Percentiles rank a stretch among this genome's conserved stretches.
phyloP scores from a whole-genome alignment of 257 asterid genomes.

The Solanum pennellii region DNA sequence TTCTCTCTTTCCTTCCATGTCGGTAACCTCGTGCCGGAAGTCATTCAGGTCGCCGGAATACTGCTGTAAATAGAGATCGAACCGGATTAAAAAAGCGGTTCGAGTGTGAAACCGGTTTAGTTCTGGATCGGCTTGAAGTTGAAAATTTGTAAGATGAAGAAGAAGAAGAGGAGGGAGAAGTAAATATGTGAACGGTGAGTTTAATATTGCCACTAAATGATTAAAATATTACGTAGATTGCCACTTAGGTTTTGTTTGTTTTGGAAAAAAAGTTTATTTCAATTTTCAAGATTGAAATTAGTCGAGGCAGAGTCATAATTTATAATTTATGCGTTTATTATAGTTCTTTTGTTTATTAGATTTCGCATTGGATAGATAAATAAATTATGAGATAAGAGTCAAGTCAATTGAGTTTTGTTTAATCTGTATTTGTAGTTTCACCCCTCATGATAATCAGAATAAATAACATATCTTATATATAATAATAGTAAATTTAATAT shows the following conservation, averaged over 20 bases:
- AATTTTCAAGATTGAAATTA: neutral
- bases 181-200: neutral
- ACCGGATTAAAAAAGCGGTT: neutral
- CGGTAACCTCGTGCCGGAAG: constrained; percentile 80
- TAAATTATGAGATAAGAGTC: neutral
- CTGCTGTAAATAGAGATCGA: neutral
- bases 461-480: no score
- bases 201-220: constrained; percentile 12
- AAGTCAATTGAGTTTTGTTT: neutral
- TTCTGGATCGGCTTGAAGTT: neutral
- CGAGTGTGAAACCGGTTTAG: neutral
- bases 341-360: neutral
- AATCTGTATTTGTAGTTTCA: fast-evolving
- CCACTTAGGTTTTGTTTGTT: neutral
- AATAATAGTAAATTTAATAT: no score
- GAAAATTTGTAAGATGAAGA: neutral
- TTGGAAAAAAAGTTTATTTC: neutral
- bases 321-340: no score
- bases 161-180: neutral
- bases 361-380: neutral
- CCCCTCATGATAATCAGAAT: no score
- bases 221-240: constrained; percentile 12
- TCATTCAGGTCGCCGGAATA: constrained; percentile 17
- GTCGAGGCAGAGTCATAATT: neutral
- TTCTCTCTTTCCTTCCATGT: constrained; percentile 96